Evolutionary conservation across 2,329 filamentous ascomycete genomes (phyloP).

Genomic region (Cercospora zeina): DNA sequence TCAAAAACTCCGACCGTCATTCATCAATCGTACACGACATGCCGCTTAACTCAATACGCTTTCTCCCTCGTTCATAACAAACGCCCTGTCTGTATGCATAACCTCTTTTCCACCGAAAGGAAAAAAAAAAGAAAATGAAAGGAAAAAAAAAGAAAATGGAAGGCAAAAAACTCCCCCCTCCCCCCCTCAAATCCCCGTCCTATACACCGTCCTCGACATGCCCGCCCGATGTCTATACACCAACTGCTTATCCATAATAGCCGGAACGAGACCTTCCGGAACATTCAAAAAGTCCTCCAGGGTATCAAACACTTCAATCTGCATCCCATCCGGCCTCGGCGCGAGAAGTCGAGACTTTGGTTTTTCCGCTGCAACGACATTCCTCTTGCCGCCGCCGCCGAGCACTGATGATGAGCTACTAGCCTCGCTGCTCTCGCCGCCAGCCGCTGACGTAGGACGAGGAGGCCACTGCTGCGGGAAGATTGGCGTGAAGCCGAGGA

Average conservation of each 20-base stretch:
- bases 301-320: conserved; percentile 11
- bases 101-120: background rate
- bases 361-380: background rate
- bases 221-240: conserved; percentile 17
- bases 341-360: background rate
- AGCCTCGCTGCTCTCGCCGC: background rate
- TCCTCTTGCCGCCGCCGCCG: background rate
- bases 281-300: conserved; percentile 25
- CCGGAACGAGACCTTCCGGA: conserved; percentile 19
- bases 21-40: background rate
- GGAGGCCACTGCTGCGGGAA: background rate
- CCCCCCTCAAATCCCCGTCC: conserved; percentile 21
- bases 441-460: background rate
- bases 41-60: background rate
- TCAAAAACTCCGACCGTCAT: background rate
- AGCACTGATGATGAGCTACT: background rate
- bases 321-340: background rate
- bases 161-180: too few species aligned
- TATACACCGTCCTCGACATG: conserved; percentile 18
- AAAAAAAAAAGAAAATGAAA: background rate
- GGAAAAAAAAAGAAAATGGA: background rate
- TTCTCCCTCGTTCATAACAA: background rate
- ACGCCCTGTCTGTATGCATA: background rate
- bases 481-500: conserved; percentile 6
- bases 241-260: conserved; percentile 17